Conservation (phyloP, 768 basidiomycete species). For the Suillus discolor region DNA sequence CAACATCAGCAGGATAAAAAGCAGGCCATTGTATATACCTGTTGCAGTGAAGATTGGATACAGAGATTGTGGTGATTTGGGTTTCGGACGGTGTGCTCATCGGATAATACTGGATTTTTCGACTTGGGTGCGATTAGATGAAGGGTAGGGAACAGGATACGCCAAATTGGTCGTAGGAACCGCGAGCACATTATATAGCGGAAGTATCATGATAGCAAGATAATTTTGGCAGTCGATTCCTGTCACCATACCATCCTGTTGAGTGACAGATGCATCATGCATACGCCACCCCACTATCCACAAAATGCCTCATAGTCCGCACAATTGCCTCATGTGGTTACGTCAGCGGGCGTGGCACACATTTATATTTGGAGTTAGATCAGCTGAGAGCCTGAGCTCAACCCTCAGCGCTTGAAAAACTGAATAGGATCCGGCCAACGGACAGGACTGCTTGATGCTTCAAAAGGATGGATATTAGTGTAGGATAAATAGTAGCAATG, state of each 20-base stretch:
- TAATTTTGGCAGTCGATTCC: slow-evolving; percentile 3
- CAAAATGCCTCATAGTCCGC: slow-evolving; percentile 21
- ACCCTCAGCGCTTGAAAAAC: too few relatives aligned
- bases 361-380: too few relatives aligned
- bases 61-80: slow-evolving; percentile 34
- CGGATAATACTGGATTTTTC: not conserved
- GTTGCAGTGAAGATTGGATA: slow-evolving; percentile 54
- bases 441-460: too few relatives aligned
- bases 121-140: not conserved
- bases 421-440: too few relatives aligned
- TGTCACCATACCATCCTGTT: not conserved
- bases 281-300: slow-evolving; percentile 24
- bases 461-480: too few relatives aligned
- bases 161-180: not conserved
- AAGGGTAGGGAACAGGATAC: not conserved
- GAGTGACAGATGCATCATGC: not conserved
- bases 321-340: slow-evolving; percentile 22
- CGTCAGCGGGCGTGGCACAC: not conserved
- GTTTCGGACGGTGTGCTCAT: slow-evolving; percentile 10
- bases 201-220: not conserved
- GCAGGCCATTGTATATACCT: slow-evolving; percentile 34
- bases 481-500: too few relatives aligned
- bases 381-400: too few relatives aligned
- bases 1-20: not conserved
- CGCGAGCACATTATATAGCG: slow-evolving; percentile 1